These are phyloP conservation scores for Teratosphaeria zuluensis DNA, from an alignment of 2,329 filamentous ascomycete genomes.

Conservation along the genomic window DNA sequence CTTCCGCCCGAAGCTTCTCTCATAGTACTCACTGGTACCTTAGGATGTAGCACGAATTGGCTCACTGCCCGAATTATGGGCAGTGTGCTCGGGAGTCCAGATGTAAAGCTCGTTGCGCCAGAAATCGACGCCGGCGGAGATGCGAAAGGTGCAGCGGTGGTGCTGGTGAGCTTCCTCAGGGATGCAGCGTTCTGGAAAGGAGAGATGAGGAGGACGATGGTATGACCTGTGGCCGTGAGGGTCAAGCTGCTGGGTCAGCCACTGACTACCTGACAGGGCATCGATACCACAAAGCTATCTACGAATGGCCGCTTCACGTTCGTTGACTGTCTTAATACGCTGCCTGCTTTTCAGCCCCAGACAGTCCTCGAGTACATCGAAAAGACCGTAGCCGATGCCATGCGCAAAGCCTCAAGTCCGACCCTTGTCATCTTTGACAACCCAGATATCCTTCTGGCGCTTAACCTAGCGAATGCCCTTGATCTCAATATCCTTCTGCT, in stretches of 20 bases:
- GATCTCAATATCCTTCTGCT: constrained; percentile 23
- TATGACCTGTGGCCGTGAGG: constrained; percentile 5
- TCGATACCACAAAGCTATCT: constrained; percentile 57
- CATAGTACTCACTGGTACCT: constrained; percentile 57
- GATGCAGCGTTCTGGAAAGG: constrained; percentile 71
- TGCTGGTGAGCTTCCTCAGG: constrained; percentile 76
- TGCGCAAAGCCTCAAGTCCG: background rate
- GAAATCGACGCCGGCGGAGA: constrained; percentile 17
- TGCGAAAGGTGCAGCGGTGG: constrained; percentile 35
- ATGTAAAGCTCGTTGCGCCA: constrained; percentile 7
- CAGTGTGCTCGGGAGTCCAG: constrained; percentile 29
- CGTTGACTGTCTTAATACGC: constrained; percentile 56
- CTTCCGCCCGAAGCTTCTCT: constrained; percentile 51
- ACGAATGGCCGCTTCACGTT: constrained; percentile 56
- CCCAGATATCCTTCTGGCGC: constrained; percentile 34
- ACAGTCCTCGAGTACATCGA: constrained; percentile 5
- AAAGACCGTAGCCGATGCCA: constrained; percentile 4
- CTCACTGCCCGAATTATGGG: constrained; percentile 43
- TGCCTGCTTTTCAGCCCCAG: background rate
- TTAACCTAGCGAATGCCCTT: constrained; percentile 15
- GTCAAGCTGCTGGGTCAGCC: background rate
- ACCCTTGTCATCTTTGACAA: constrained; percentile 36
- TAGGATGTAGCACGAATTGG: constrained; percentile 45
- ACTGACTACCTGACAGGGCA: constrained; percentile 39
- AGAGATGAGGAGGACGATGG: constrained; percentile 35